Evolutionary conservation across 345 rosid species (phyloP).

Genomic region (Bruguiera gymnorhiza): DNA sequence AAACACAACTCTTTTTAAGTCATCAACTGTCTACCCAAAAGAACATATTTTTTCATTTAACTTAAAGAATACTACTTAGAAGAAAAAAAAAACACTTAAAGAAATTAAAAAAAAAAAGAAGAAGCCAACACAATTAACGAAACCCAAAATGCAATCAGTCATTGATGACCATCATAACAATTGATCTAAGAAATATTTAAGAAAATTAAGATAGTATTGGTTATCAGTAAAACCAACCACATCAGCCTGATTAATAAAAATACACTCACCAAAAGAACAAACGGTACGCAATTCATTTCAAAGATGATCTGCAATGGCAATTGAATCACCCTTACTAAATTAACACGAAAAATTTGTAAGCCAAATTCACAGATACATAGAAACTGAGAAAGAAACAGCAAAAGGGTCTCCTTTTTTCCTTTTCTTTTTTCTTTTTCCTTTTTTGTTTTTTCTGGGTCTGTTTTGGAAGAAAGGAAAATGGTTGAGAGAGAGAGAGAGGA

Average conservation of each 20-base stretch:
- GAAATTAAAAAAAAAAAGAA: not conserved
- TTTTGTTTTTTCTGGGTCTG: not conserved
- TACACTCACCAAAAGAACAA: constrained; percentile 33
- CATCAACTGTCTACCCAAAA: constrained; percentile 30
- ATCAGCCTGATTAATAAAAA: constrained; percentile 1
- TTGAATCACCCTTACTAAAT: constrained; percentile 14
- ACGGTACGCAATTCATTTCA: constrained; percentile 35
- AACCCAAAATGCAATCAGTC: constrained; percentile 16
- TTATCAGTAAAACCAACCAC: not conserved
- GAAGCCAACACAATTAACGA: constrained; percentile 11
- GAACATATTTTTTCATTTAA: constrained; percentile 13
- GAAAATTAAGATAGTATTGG: not conserved
- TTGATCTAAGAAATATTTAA: not conserved
- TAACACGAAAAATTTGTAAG: too few relatives aligned
- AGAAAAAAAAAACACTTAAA: too few relatives aligned
- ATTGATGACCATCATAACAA: constrained; percentile 9
- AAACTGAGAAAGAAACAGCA: not conserved
- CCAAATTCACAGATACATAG: too few relatives aligned
- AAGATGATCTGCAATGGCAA: constrained; percentile 31
- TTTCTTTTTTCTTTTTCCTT: too few relatives aligned
- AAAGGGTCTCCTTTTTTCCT: too few relatives aligned
- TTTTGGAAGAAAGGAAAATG: not conserved
- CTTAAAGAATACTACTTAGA: not conserved
- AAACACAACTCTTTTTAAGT: constrained; percentile 3
- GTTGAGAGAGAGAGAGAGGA: constrained; percentile 3